Evolutionary conservation across 1,284 basidiomycete species (phyloP).

Genomic region (Marasmius tenuissimus): DNA sequence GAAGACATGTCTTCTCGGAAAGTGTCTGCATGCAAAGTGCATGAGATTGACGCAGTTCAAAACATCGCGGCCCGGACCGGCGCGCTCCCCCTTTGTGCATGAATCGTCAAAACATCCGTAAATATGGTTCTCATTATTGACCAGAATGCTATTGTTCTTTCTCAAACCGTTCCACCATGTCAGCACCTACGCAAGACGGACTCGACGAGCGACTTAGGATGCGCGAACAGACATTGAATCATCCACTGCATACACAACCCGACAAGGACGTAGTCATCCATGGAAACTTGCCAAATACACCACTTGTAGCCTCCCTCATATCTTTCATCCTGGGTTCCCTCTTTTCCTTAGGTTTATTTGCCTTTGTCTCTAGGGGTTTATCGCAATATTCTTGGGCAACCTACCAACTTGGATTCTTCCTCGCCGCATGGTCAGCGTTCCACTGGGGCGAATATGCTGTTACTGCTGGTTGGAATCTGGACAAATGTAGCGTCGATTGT

Average conservation of each 20-base stretch:
- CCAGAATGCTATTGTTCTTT: conserved; percentile 4
- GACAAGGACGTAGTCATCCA: conserved; percentile 27
- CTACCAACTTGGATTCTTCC: conserved; percentile 80
- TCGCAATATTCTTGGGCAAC: conserved; percentile 55
- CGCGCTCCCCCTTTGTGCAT: background rate
- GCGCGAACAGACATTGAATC: conserved; percentile 31
- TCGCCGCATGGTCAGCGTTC: conserved; percentile 81
- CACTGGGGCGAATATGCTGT: conserved; percentile 96
- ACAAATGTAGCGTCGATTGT: conserved; percentile 94
- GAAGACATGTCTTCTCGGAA: conserved; percentile 12
- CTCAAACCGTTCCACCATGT: background rate
- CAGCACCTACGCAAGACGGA: conserved; percentile 23
- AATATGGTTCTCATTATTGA: background rate
- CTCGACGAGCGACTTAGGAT: conserved; percentile 50
- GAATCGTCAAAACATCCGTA: background rate
- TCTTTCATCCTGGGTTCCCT: conserved; percentile 72
- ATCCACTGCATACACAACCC: conserved; percentile 60
- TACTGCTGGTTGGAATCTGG: conserved; percentile 93
- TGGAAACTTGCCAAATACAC: conserved; percentile 82
- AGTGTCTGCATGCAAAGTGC: background rate
- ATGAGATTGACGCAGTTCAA: background rate
- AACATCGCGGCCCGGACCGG: background rate
- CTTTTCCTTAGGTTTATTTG: conserved; percentile 56
- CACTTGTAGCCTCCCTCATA: conserved; percentile 69
- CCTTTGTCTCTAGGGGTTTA: conserved; percentile 49